These are phyloP conservation scores for Multifurca ochricompacta DNA, from an alignment of 768 basidiomycete species.

Conservation along the genomic window DNA sequence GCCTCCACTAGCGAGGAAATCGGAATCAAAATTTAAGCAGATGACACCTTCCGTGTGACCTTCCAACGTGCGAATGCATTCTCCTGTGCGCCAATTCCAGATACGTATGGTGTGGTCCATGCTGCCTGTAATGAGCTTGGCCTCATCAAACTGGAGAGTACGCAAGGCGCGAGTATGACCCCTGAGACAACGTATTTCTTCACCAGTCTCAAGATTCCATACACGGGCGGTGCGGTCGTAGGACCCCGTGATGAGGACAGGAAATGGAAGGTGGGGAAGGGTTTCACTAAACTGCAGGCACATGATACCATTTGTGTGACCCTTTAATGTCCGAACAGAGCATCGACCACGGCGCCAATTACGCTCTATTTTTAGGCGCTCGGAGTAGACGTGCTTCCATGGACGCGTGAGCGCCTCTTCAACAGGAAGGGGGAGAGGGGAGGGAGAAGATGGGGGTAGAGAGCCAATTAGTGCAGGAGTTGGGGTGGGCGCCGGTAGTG, in stretches of 20 bases:
- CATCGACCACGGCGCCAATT: slow-evolving; percentile 96
- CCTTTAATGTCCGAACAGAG: slow-evolving; percentile 75
- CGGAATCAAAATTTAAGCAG: slow-evolving; percentile 84
- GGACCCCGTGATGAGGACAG: slow-evolving; percentile 94
- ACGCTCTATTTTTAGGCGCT: slow-evolving; percentile 90
- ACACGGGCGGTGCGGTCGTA: slow-evolving; percentile 92
- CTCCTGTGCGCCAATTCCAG: slow-evolving; percentile 92
- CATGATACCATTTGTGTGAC: slow-evolving; percentile 95
- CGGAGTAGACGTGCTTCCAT: slow-evolving; percentile 98
- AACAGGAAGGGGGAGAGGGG: slow-evolving; percentile 13
- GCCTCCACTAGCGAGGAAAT: slow-evolving; percentile 87
- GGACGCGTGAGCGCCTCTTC: slow-evolving; percentile 59
- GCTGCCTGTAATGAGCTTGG: slow-evolving; percentile 89
- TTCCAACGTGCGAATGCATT: slow-evolving; percentile 78
- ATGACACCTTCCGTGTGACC: slow-evolving; percentile 92
- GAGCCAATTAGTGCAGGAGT: neutral
- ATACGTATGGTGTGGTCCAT: slow-evolving; percentile 95
- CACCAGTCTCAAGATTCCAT: slow-evolving; percentile 94
- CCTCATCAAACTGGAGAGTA: slow-evolving; percentile 91
- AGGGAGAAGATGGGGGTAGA: neutral
- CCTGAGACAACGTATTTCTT: slow-evolving; percentile 70
- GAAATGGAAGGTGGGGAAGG: slow-evolving; percentile 74
- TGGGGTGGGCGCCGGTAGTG: slow-evolving; percentile 3
- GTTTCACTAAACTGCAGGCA: slow-evolving; percentile 92
- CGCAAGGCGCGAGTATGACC: slow-evolving; percentile 92